Conservation (phyloP, 371 early-diverging fungal species). For the Apophysomyces trapeziformis region DNA sequence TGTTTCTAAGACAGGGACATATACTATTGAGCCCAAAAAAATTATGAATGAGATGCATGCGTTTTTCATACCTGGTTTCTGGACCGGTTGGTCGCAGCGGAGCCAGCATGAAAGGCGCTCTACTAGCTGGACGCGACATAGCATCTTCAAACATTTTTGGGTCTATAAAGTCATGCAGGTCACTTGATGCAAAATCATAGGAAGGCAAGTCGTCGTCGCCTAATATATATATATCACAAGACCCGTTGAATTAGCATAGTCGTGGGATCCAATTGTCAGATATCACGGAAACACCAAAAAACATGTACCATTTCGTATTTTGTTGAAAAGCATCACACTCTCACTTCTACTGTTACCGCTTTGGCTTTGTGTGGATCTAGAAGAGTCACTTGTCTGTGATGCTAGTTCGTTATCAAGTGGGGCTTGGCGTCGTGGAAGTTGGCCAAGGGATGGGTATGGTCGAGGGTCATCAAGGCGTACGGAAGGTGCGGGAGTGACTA, state of each 20-base stretch:
- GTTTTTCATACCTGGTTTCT: background rate
- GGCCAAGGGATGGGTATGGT: background rate
- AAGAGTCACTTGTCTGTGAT: constrained; percentile 16
- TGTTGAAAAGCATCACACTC: constrained; percentile 29
- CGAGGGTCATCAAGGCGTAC: background rate
- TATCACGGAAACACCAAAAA: background rate
- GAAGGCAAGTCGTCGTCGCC: constrained; percentile 24
- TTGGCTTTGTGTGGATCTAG: constrained; percentile 4
- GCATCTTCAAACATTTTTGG: constrained; percentile 20
- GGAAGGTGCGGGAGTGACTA: constrained; percentile 25
- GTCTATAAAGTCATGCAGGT: constrained; percentile 24
- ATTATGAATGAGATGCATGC: background rate
- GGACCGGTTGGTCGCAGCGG: background rate
- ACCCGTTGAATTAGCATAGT: constrained; percentile 5
- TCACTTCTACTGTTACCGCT: constrained; percentile 21
- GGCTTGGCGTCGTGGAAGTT: background rate
- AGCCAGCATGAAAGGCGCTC: constrained; percentile 8
- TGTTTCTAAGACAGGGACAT: too few species aligned
- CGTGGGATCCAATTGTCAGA: background rate
- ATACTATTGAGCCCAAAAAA: too few species aligned
- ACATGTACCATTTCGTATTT: constrained; percentile 22
- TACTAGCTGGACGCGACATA: constrained; percentile 26
- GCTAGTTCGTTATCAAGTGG: constrained; percentile 4
- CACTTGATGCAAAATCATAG: constrained; percentile 22
- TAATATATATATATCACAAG: constrained; percentile 9